phyloP scores from a whole-genome alignment of 768 basidiomycete genomes.

The Ramaria sp. region DNA sequence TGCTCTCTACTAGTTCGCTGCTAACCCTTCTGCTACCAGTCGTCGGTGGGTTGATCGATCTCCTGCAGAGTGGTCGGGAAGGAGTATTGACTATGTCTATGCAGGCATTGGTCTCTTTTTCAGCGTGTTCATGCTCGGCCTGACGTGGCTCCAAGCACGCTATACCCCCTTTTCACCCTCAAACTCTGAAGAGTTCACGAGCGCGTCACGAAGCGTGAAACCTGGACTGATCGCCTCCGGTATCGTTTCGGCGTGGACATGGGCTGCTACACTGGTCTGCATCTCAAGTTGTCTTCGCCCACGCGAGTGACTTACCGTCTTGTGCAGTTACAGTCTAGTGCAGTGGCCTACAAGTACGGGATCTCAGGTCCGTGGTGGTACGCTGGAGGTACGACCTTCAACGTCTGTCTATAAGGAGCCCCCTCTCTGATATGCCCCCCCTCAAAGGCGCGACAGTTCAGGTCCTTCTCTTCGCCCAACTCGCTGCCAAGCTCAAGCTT shows the following conservation, averaged over 20 bases:
- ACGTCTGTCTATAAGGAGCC: background rate
- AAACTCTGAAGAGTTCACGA: slow-evolving; percentile 75
- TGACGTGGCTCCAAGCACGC: slow-evolving; percentile 73
- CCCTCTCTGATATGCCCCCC: background rate
- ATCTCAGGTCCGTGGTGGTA: slow-evolving; percentile 89
- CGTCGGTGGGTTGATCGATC: slow-evolving; percentile 28
- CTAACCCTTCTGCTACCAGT: slow-evolving; percentile 22
- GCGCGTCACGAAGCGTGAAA: slow-evolving; percentile 74
- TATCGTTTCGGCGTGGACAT: slow-evolving; percentile 92
- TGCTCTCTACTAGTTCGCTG: background rate
- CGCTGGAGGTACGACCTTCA: slow-evolving; percentile 81
- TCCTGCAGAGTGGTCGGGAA: too few relatives aligned
- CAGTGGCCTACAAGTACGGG: slow-evolving; percentile 78
- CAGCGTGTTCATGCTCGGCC: slow-evolving; percentile 63
- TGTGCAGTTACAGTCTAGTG: slow-evolving; percentile 60
- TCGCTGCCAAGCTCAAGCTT: slow-evolving; percentile 85
- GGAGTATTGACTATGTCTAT: background rate
- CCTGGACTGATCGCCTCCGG: slow-evolving; percentile 89
- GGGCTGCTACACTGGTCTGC: slow-evolving; percentile 61
- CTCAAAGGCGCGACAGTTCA: slow-evolving; percentile 14
- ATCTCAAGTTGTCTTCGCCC: slow-evolving; percentile 8
- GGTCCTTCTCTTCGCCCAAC: slow-evolving; percentile 82
- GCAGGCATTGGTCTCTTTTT: slow-evolving; percentile 84
- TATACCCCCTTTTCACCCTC: slow-evolving; percentile 76
- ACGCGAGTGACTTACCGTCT: slow-evolving; percentile 8